Evolutionary conservation across 1,284 basidiomycete genomes (phyloP), one percentile per base, ranked within the genome.

Genomic region (Pyrrhoderma noxium): DNA sequence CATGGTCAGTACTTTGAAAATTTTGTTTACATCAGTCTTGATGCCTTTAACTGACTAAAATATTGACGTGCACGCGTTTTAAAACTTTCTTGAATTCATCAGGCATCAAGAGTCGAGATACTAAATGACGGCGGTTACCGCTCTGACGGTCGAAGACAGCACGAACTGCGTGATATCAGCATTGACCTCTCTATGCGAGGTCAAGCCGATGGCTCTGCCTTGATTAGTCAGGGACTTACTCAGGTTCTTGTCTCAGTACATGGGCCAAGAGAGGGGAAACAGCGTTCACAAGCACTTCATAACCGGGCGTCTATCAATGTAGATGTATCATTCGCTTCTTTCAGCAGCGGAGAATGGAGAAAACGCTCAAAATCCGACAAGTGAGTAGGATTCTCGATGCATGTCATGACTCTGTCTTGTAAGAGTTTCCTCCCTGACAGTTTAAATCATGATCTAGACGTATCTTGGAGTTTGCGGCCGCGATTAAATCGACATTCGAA

Each of bases 401-500:
- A 40, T 8, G 5, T 14, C 14, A n/a, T 16, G 19, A 11, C 25
- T 35, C 23, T 46, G 22, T 18, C 8, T 37, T 16, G 27, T 16
- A 19, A 16, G 31, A n/a, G 27, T 48, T 27, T 40, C 19, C 45
- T 54, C 49, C 22, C 48, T 56, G 40, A 50, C n/a, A 47, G 44
- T 44, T 5, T 11, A 31, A 31, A 31, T 31, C 39, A 39, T 49
- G 34, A 51, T 47, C 25, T 61, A 97, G 95, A 67, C 90, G 93
- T 16, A 77, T 91, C 52, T 73, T 92, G 53, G 95, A 99, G 67
- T 76, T 97, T 55, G 89, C 85, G 1, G 77, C 89, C 1, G 82
- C 85, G 11, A 84, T 99, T 58, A 88, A 92, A 68, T 85, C 90
- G 36, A 97, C 95, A 0, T 98, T 99, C 61, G 93, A 98, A 64